Evolutionary conservation across 2,329 filamentous ascomycete species (phyloP).

Genomic region (Lachnellula suecica): DNA sequence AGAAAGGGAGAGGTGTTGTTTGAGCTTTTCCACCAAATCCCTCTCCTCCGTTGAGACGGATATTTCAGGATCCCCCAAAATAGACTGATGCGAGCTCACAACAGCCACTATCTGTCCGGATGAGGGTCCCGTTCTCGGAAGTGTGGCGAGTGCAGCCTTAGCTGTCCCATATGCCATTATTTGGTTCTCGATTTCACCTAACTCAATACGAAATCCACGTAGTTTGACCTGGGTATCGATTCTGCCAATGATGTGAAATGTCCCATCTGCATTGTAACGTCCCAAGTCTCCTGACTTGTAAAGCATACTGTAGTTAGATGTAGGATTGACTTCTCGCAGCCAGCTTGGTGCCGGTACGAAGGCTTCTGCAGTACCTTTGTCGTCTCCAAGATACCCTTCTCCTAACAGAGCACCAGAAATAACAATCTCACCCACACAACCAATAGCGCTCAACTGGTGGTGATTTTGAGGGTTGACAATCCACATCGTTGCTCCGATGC

Average conservation of each 20-base stretch:
- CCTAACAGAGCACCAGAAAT: constrained; percentile 78
- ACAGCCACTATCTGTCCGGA: constrained; percentile 34
- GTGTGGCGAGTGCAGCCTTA: constrained; percentile 49
- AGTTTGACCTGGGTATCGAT: constrained; percentile 78
- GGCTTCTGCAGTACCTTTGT: constrained; percentile 65
- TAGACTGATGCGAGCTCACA: constrained; percentile 9
- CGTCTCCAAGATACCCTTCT: constrained; percentile 73
- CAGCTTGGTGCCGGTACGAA: constrained; percentile 61
- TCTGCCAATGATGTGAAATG: constrained; percentile 75
- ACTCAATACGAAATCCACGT: constrained; percentile 74
- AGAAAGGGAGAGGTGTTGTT: background rate
- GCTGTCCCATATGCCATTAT: background rate
- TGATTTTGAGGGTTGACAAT: constrained; percentile 5
- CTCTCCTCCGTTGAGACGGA: background rate
- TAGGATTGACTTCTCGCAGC: background rate
- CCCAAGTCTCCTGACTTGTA: constrained; percentile 85
- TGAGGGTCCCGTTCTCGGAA: constrained; percentile 38
- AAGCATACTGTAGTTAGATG: constrained; percentile 45
- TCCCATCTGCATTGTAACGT: constrained; percentile 60
- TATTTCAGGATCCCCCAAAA: background rate
- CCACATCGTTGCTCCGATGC: constrained; percentile 65
- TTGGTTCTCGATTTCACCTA: constrained; percentile 66
- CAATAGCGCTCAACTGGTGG: constrained; percentile 11
- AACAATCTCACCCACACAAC: constrained; percentile 58
- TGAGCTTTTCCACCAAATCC: background rate